Evolutionary conservation across 371 early-diverging fungal species (phyloP).

Genomic region (Mortierella sp.): DNA sequence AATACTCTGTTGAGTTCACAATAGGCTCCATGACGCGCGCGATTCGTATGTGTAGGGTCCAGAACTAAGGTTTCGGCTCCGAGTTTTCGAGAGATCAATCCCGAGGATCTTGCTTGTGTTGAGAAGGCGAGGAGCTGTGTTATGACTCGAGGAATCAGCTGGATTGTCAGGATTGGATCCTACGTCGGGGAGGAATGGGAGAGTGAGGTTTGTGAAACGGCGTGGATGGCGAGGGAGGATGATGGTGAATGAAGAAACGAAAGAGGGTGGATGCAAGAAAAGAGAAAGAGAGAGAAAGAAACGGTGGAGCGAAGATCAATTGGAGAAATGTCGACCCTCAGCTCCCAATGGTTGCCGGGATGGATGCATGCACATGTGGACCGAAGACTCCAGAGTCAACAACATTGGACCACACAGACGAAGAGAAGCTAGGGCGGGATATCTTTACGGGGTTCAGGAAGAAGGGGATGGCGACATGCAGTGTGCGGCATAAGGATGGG

Average conservation of each 20-base stretch:
- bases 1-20: conserved; percentile 31
- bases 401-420: not conserved
- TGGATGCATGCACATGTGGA: not conserved
- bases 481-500: no score
- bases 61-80: no score
- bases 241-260: no score
- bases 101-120: no score
- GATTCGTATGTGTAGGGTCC: not conserved
- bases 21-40: conserved; percentile 32
- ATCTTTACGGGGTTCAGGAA: conserved; percentile 1
- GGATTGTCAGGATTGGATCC: no score
- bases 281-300: not conserved
- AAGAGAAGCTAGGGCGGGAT: not conserved
- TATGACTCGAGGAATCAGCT: no score
- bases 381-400: not conserved
- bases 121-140: no score
- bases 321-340: not conserved
- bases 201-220: no score
- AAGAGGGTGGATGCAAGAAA: not conserved
- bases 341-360: not conserved
- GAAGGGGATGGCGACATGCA: not conserved
- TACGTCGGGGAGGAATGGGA: no score
- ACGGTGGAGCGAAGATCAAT: not conserved
- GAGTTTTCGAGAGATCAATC: no score
- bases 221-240: no score